Conservation (phyloP, 768 basidiomycete species). For the Mycena galopus region DNA sequence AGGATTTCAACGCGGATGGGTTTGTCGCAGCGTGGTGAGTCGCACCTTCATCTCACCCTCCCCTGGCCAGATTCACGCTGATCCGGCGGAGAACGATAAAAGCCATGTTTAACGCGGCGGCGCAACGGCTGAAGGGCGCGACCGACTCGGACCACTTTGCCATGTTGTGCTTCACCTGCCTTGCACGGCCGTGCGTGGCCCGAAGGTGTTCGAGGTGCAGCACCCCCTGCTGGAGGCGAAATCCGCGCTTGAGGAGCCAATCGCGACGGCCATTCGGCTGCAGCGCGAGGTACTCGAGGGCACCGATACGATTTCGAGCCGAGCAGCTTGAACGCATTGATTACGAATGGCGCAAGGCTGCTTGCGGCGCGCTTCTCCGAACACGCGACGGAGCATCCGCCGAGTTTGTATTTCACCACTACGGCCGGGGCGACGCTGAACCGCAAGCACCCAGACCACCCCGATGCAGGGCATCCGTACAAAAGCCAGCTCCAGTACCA, state of each 20-base stretch:
- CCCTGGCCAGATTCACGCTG: background rate
- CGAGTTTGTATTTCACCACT: background rate
- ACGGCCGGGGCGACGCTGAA: conserved; percentile 20
- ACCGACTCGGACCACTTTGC: background rate
- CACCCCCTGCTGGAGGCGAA: background rate
- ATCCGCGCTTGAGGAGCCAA: background rate
- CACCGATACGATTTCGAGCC: background rate
- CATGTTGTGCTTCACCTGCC: background rate
- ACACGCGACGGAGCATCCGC: background rate
- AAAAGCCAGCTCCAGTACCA: background rate
- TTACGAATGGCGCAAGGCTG: background rate
- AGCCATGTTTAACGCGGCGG: background rate
- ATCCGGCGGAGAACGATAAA: background rate
- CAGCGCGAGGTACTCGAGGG: background rate
- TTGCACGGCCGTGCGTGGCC: background rate
- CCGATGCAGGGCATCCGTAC: conserved; percentile 3
- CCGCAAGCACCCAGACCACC: conserved; percentile 20
- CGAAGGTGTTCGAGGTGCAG: background rate
- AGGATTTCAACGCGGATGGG: background rate
- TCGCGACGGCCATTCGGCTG: background rate
- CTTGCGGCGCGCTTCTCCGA: background rate
- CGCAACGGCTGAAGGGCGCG: background rate
- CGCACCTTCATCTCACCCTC: background rate
- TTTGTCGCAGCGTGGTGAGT: background rate
- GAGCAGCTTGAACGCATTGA: background rate